Evolutionary conservation across 1,284 basidiomycete genomes (phyloP).

Genomic region (Ustilago bromivora): DNA sequence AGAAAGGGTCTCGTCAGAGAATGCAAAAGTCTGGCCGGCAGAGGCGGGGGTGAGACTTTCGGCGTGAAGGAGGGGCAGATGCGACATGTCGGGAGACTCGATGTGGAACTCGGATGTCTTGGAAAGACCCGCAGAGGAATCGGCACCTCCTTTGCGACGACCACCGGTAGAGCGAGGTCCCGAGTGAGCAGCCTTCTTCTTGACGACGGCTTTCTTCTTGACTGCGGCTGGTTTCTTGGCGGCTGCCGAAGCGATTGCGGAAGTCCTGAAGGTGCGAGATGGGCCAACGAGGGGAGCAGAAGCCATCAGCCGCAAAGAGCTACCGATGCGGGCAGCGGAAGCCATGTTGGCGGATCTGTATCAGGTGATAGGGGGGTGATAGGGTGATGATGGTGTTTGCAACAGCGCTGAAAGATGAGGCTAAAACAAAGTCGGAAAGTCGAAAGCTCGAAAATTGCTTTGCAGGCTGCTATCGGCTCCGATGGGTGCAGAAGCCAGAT

Average conservation of each 20-base stretch:
- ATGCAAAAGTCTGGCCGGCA: conserved; percentile 52
- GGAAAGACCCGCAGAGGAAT: conserved; percentile 44
- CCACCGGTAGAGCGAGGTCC: conserved; percentile 58
- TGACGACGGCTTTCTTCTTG: conserved; percentile 62
- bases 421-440: conserved; percentile 12
- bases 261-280: conserved; percentile 26
- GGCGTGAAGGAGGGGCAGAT: conserved; percentile 50
- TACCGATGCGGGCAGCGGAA: conserved; percentile 22
- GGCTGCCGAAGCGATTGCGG: conserved; percentile 34
- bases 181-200: conserved; percentile 48
- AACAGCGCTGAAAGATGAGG: background rate
- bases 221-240: conserved; percentile 49
- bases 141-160: conserved; percentile 58
- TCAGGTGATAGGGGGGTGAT: background rate
- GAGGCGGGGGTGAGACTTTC: conserved; percentile 43
- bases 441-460: conserved; percentile 28
- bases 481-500: conserved; percentile 15
- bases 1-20: conserved; percentile 41
- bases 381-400: background rate
- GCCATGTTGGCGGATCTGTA: conserved; percentile 21
- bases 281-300: conserved; percentile 7
- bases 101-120: conserved; percentile 52
- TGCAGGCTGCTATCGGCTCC: conserved; percentile 20
- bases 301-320: conserved; percentile 25
- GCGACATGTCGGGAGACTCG: conserved; percentile 57